phyloP scores from a whole-genome alignment of 108 stramenopile genomes.

The Craspedostauros australis region DNA sequence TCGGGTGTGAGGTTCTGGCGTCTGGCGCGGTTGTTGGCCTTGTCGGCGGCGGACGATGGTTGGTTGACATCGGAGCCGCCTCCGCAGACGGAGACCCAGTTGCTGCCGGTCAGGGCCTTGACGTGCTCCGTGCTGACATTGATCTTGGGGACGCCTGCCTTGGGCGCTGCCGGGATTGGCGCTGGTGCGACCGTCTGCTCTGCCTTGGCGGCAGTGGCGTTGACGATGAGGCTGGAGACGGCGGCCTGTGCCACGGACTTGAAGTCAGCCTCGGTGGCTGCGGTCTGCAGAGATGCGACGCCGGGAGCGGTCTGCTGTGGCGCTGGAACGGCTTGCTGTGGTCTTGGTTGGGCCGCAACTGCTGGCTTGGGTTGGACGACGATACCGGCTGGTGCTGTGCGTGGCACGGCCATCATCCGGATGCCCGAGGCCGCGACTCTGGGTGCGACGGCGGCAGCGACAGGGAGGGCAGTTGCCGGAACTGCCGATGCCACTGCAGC shows the following conservation, averaged over 20 bases:
- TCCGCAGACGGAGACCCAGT: slow-evolving; percentile 77
- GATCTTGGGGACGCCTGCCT: slow-evolving; percentile 24
- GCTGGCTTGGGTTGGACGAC: too few relatives aligned
- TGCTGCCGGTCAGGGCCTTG: slow-evolving; percentile 75
- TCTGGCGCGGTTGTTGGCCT: slow-evolving; percentile 51
- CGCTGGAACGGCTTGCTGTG: too few relatives aligned
- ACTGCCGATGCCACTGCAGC: too few relatives aligned
- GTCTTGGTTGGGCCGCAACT: too few relatives aligned
- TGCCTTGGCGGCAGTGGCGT: slow-evolving; percentile 21
- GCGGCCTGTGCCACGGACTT: slow-evolving; percentile 74
- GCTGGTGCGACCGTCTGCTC: slow-evolving; percentile 3
- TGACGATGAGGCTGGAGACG: slow-evolving; percentile 64
- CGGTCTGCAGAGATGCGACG: too few relatives aligned
- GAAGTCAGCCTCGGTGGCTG: slow-evolving; percentile 61
- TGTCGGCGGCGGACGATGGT: slow-evolving; percentile 29
- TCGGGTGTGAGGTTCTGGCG: slow-evolving; percentile 76
- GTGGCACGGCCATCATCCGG: too few relatives aligned
- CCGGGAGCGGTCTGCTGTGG: too few relatives aligned
- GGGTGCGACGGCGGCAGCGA: too few relatives aligned
- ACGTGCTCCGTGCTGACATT: slow-evolving; percentile 79
- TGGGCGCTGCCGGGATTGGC: background rate
- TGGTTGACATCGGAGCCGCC: slow-evolving; percentile 21
- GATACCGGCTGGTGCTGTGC: too few relatives aligned
- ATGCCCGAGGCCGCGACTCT: too few relatives aligned
- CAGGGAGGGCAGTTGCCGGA: too few relatives aligned